Evolutionary conservation across 306 rosid genomes (phyloP), one percentile per base, ranked within the genome.

Genomic region (Neltuma alba): DNA sequence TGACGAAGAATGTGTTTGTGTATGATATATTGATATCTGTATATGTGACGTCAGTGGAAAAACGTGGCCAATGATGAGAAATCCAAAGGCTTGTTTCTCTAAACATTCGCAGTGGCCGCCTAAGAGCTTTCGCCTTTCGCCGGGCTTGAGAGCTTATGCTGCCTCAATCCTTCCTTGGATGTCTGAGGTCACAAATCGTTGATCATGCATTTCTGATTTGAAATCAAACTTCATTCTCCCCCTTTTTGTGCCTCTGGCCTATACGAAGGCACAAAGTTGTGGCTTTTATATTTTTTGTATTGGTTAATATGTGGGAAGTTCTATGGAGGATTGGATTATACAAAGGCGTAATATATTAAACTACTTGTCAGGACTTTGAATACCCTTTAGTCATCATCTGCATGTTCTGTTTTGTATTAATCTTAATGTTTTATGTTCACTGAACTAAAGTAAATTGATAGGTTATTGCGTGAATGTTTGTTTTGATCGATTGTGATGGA

Each of bases 31-130:
- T 48, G 2, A 1, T 48, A 45, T 45, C 20, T 45, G 20, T 14
- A 4, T 45, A 2, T 15, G 7, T 45, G 7, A 55, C 11, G 31
- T 54, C 14, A 23, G 3, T 54, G 11, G 11, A 9, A 54, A 54
- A 3, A 30, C 4, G 1, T 57, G 34, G 28, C 37, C 83, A 1
- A 27, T 76, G 87, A 84, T 76, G 87, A 83, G 1, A 79, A 33
- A 47, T 42, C 37, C 41, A 27, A 77, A 72, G 85, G 79, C 84
- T 84, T 76, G 84, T 84, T 84, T 84, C 84, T 80, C 84, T 0
- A 64, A 58, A 81, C 85, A 81, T 84, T 84, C 82, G 86, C 88
- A 79, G 88, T 84, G 88, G 82, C 83, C 79, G 86, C 33, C 86
- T 20, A 27, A 79, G 88, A 82, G 88, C 88, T 75, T 75, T 85